Percentiles rank a stretch among this genome's conserved stretches.
These are phyloP conservation scores for Flaveria sonorensis DNA, from an alignment of 129 eudicot species.

Conservation along the genomic window DNA sequence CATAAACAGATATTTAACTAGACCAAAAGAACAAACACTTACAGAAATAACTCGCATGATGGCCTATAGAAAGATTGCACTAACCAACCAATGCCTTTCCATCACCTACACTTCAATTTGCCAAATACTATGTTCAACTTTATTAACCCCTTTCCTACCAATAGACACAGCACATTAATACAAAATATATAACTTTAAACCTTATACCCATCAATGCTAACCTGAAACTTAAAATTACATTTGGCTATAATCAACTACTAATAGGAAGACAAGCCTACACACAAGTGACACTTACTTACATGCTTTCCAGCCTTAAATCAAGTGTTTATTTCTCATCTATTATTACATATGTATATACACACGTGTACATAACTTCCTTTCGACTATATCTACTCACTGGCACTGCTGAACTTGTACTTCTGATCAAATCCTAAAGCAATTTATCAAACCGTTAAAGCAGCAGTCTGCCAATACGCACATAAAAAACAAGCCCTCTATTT, in stretches of 20 bases:
- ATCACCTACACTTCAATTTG: conserved; percentile 12
- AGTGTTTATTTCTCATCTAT: conserved; percentile 4
- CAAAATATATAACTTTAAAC: not conserved
- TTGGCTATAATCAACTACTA: conserved; percentile 19
- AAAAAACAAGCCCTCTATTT: not conserved
- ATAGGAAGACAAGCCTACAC: not conserved
- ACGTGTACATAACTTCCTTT: not conserved
- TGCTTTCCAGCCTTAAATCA: conserved; percentile 9
- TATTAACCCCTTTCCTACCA: too few species aligned
- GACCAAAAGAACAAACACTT: not conserved
- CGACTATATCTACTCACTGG: not conserved
- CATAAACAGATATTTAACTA: not conserved
- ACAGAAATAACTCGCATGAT: not conserved
- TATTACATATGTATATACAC: not conserved
- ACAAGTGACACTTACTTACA: not conserved
- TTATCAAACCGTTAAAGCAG: not conserved
- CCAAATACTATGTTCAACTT: not conserved
- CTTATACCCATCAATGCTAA: conserved; percentile 10
- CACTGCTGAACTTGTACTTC: not conserved
- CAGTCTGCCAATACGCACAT: not conserved
- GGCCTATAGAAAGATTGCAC: not conserved
- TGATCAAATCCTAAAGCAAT: conserved; percentile 26
- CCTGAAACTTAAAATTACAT: conserved; percentile 19
- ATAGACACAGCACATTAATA: not conserved
- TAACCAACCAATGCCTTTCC: not conserved